Percentiles rank a stretch among this genome's conserved stretches.
These are phyloP conservation scores for Croton setiger DNA, from an alignment of 441 rosid species.

Conservation along the genomic window DNA sequence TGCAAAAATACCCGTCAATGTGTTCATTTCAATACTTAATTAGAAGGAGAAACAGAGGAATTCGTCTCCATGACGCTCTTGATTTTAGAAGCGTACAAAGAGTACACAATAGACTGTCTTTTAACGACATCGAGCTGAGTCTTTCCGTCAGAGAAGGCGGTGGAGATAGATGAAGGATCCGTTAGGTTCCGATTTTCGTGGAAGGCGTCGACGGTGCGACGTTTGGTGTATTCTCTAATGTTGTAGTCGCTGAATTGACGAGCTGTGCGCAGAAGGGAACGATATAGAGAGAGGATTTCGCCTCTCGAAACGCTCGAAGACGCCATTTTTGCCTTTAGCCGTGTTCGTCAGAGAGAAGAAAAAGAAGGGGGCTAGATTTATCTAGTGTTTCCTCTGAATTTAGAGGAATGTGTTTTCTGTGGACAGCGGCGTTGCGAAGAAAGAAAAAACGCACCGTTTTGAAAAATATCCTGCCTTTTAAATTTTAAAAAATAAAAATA, in stretches of 20 bases:
- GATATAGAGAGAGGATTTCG: conserved; percentile 52
- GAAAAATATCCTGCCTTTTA: no score
- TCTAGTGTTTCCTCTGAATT: no score
- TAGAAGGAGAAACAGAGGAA: neutral
- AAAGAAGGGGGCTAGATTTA: no score
- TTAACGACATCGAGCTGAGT: conserved; percentile 59
- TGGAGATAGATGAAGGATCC: conserved; percentile 39
- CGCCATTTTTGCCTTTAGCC: conserved; percentile 19
- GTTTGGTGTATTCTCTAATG: conserved; percentile 73
- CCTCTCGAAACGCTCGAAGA: conserved; percentile 28
- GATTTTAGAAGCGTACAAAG: conserved; percentile 65
- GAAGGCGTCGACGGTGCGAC: conserved; percentile 64
- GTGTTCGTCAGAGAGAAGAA: neutral
- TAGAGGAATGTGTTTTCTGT: no score
- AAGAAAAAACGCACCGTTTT: no score
- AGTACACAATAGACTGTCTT: conserved; percentile 58
- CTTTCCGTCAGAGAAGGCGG: conserved; percentile 56
- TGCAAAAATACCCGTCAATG: no score
- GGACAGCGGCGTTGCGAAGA: no score
- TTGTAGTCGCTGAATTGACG: conserved; percentile 72
- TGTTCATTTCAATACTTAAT: neutral
- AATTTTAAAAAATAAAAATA: no score
- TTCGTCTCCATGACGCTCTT: conserved; percentile 74
- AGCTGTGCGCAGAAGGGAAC: conserved; percentile 68
- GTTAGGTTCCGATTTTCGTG: conserved; percentile 43